Percentiles rank a stretch among this genome's conserved stretches.
Conservation (phyloP, 805 yeast species). For the Candida saitoana region DNA sequence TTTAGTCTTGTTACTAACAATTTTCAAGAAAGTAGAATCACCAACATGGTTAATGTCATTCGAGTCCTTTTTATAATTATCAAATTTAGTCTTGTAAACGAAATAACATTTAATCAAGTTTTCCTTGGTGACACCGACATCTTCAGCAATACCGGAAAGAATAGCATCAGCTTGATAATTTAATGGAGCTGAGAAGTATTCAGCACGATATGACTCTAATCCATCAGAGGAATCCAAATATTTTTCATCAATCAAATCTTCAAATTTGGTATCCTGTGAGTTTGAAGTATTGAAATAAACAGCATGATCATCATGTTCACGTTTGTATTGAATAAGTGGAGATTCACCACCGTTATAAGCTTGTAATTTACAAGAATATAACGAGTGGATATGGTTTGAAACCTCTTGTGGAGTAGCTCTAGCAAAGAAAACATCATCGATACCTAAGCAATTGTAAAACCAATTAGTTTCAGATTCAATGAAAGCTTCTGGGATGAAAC, state of each 20-base stretch:
- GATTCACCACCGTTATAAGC: constrained; percentile 45
- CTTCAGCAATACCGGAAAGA: constrained; percentile 32
- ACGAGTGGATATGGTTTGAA: constrained; percentile 78
- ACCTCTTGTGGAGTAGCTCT: constrained; percentile 77
- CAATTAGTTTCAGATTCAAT: constrained; percentile 84
- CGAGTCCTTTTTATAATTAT: constrained; percentile 29
- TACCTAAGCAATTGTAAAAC: constrained; percentile 85
- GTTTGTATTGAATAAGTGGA: constrained; percentile 71
- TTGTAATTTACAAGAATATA: constrained; percentile 89
- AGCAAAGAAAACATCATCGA: constrained; percentile 89
- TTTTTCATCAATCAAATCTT: constrained; percentile 73
- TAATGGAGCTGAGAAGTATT: constrained; percentile 70
- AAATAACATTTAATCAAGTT: constrained; percentile 69
- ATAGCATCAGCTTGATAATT: constrained; percentile 43
- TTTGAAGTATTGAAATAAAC: constrained; percentile 76
- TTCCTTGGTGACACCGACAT: constrained; percentile 29
- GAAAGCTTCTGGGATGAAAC: constrained; percentile 83
- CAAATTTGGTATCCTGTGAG: constrained; percentile 40
- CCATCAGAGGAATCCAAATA: constrained; percentile 58
- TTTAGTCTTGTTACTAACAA: constrained; percentile 78
- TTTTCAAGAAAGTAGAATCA: constrained; percentile 71
- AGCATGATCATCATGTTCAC: constrained; percentile 81
- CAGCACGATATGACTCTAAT: constrained; percentile 59
- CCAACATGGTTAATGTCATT: constrained; percentile 61
- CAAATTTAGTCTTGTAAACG: constrained; percentile 63